Evolutionary conservation across 129 eudicot genomes (phyloP).

Genomic region (Artemisia tridentata): DNA sequence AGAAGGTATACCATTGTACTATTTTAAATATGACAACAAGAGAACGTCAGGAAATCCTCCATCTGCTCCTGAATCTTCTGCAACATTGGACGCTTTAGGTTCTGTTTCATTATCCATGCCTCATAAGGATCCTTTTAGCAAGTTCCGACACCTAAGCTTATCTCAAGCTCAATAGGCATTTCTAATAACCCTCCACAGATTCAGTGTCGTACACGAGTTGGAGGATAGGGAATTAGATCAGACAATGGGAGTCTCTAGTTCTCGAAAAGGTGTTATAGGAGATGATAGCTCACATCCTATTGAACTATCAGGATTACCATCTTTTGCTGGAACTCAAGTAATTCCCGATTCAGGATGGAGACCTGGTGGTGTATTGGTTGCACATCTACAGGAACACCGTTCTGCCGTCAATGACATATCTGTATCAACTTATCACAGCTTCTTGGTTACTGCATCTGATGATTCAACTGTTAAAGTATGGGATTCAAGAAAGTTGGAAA

Average conservation of each 20-base stretch:
- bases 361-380: slow-evolving; percentile 95
- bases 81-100: slow-evolving; percentile 46
- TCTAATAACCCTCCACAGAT: slow-evolving; percentile 49
- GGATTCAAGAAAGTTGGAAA: slow-evolving; percentile 93
- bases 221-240: slow-evolving; percentile 82
- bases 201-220: slow-evolving; percentile 89
- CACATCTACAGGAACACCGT: slow-evolving; percentile 93
- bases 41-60: slow-evolving; percentile 39
- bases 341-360: slow-evolving; percentile 93
- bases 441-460: slow-evolving; percentile 89
- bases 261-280: slow-evolving; percentile 20
- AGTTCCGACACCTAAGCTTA: neutral
- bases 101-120: slow-evolving; percentile 62
- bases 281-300: slow-evolving; percentile 42
- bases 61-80: slow-evolving; percentile 59
- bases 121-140: slow-evolving; percentile 49
- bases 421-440: slow-evolving; percentile 72
- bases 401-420: slow-evolving; percentile 93
- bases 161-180: too few relatives aligned
- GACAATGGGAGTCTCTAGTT: slow-evolving; percentile 51
- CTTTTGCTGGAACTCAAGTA: slow-evolving; percentile 49
- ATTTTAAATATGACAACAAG: slow-evolving; percentile 70
- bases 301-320: slow-evolving; percentile 44
- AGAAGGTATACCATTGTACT: slow-evolving; percentile 84
- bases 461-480: slow-evolving; percentile 95